Conservation (phyloP, 1,139 yeast species). For the Candida mesenterica region DNA sequence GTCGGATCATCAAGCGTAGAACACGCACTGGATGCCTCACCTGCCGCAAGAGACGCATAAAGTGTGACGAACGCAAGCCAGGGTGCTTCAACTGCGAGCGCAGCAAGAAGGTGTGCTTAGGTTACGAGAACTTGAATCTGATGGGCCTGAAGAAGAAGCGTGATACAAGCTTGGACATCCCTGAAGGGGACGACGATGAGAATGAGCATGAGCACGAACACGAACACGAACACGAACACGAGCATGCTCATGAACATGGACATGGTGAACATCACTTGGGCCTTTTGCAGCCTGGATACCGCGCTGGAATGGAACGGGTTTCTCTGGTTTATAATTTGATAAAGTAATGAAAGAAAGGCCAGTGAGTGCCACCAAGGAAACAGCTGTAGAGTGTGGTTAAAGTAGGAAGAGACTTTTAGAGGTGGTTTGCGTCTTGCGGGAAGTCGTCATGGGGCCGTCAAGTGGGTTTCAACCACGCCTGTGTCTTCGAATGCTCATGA, state of each 20-base stretch:
- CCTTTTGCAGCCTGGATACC: too few relatives aligned
- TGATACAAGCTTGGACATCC: conserved; percentile 13
- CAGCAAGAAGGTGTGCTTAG: conserved; percentile 65
- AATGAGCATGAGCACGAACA: conserved; percentile 3
- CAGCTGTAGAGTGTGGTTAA: too few relatives aligned
- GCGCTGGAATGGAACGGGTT: background rate
- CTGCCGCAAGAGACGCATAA: conserved; percentile 29
- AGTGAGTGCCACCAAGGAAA: too few relatives aligned
- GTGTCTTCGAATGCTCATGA: too few relatives aligned
- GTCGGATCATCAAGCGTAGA: conserved; percentile 36
- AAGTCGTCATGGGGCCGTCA: too few relatives aligned
- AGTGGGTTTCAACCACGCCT: too few relatives aligned
- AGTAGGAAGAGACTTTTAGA: too few relatives aligned
- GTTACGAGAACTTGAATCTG: conserved; percentile 46
- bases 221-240: too few relatives aligned
- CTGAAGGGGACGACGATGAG: conserved; percentile 9
- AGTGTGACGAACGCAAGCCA: conserved; percentile 53
- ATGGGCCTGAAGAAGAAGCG: conserved; percentile 12
- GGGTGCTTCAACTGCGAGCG: conserved; percentile 72
- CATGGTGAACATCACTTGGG: too few relatives aligned
- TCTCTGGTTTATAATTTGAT: background rate
- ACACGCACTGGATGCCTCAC: conserved; percentile 31
- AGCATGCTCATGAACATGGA: conserved; percentile 2
- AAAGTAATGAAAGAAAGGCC: background rate
- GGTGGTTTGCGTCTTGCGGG: too few relatives aligned